Evolutionary conservation across 2,329 filamentous ascomycete genomes (phyloP), one percentile per base, ranked within the genome.

Genomic region (Fusarium foetens): DNA sequence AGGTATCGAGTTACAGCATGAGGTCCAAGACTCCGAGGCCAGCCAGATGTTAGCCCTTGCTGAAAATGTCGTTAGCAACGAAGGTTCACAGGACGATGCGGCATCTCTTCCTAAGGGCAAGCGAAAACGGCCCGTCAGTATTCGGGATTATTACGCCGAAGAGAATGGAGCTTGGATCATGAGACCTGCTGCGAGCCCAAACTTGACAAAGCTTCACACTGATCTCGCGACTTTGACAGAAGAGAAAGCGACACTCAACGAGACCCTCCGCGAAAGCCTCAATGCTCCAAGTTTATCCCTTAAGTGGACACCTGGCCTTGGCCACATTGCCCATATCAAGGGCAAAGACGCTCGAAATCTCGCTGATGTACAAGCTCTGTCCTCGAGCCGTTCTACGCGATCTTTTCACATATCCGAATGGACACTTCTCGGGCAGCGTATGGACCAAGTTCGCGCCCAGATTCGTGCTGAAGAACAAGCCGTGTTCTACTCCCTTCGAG

Each of bases 251-350:
- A 70, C 81, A 3, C 85, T 98, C 8, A 88, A 87, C 14, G 84
- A 88, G 23, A 82, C 82, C 8, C 85, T 98, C 27, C 89, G 91
- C 58, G 80, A 87, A 17, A 85, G 88, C 9, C 86, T 95, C 46
- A 81, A 82, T 63, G 90, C 90, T 16, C 81, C 89, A 10, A 91
- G 87, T 65, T 86, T 98, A 46, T 92, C 90, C 1, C 87, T 99
- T 25, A 93, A 92, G 76, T 98, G 94, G 93, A 94, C 92, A 2
- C 92, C 95, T 1, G 92, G 91, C 19, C 87, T 97, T 4, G 95
- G 96, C 13, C 94, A 99, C 80, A 93, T 97, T 77, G 95, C 93
- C 75, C 95, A 98, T 79, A 88, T 98, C 75, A 96, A 92, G 81
- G 94, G 94, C 38, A 95, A 93, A 79, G 92, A 96, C 76, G 84